A percentile compares a stretch with the other conserved stretches of the same genome.
phyloP scores from a whole-genome alignment of 2,329 filamentous ascomycete species.

The Talaromyces pinophilus region DNA sequence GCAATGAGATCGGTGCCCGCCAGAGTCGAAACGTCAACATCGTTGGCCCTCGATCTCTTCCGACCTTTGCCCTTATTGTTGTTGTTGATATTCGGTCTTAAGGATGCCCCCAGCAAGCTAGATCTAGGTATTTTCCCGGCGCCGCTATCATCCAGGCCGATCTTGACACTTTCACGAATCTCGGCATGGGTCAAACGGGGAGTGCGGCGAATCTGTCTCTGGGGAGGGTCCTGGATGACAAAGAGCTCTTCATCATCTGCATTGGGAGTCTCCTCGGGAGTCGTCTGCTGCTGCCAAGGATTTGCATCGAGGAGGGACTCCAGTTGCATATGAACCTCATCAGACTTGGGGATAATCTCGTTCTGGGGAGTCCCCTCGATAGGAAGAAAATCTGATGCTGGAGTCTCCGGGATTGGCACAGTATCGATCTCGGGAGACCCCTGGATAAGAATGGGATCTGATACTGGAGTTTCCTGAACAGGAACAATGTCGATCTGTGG shows the following conservation, averaged over 20 bases:
- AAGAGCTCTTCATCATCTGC: conserved; percentile 17
- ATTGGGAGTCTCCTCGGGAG: neutral
- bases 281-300: neutral
- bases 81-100: neutral
- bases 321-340: neutral
- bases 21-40: conserved; percentile 29
- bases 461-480: neutral
- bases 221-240: neutral
- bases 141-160: conserved; percentile 3
- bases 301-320: neutral
- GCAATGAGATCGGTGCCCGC: conserved; percentile 28
- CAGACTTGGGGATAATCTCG: neutral
- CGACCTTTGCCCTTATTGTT: conserved; percentile 8
- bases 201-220: neutral
- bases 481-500: neutral
- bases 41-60: conserved; percentile 10
- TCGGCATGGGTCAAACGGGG: conserved; percentile 12
- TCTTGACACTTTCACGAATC: conserved; percentile 13
- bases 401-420: neutral
- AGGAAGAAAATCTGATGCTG: neutral
- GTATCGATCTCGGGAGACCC: neutral
- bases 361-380: neutral
- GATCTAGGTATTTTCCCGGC: neutral
- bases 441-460: neutral
- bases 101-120: neutral